These are phyloP conservation scores for Panicum virgatum DNA, from an alignment of 202 grass and related monocot species.

Conservation along the genomic window DNA sequence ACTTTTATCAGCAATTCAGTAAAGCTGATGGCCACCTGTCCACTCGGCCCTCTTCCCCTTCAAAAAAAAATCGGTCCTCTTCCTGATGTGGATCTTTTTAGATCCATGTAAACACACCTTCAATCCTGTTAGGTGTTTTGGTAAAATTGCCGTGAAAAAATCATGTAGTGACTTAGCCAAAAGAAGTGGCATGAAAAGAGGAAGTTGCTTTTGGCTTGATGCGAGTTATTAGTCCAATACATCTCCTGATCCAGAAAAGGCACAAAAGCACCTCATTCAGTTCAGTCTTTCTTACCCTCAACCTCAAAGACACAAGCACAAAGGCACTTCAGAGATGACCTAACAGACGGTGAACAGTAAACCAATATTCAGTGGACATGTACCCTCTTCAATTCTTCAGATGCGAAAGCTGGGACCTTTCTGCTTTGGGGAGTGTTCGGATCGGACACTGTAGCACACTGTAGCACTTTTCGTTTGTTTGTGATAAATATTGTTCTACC, in stretches of 20 bases:
- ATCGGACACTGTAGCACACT: no score
- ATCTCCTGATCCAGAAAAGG: neutral
- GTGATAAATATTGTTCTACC: no score
- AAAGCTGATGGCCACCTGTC: neutral
- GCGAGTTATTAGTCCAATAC: neutral
- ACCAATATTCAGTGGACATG: neutral
- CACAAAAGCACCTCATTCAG: neutral
- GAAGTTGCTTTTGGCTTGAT: neutral
- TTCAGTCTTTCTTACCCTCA: no score
- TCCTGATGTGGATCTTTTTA: neutral
- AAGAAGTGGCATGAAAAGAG: neutral
- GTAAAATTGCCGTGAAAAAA: neutral
- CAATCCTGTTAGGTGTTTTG: neutral
- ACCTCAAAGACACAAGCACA: neutral
- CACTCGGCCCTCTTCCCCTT: neutral
- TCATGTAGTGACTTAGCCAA: neutral
- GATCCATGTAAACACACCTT: conserved; percentile 3
- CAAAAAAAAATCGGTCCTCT: no score
- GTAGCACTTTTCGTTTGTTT: no score
- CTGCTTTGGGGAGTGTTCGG: no score
- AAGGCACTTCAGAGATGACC: neutral
- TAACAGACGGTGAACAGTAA: neutral
- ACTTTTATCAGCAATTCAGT: neutral
- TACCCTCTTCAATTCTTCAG: conserved; percentile 18
- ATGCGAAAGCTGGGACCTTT: conserved; percentile 10